These are phyloP conservation scores for Neonectria ditissima DNA, from an alignment of 2,329 filamentous ascomycete genomes.

Conservation along the genomic window DNA sequence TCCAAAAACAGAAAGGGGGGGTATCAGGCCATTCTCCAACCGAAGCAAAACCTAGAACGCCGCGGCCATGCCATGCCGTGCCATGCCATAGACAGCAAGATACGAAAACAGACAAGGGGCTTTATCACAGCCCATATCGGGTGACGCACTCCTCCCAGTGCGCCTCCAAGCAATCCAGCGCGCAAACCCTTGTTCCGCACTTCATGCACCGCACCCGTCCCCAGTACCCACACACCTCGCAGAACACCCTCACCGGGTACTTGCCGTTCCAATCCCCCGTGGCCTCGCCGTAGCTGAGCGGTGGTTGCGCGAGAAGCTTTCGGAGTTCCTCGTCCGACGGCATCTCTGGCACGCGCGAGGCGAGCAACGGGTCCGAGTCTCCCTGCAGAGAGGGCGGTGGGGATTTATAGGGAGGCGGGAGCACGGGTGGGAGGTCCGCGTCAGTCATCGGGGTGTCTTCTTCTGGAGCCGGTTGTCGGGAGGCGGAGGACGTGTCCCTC, in stretches of 20 bases:
- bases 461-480: slow-evolving; percentile 31
- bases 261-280: slow-evolving; percentile 58
- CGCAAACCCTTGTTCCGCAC: slow-evolving; percentile 83
- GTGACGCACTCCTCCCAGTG: slow-evolving; percentile 80
- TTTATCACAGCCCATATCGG: slow-evolving; percentile 65
- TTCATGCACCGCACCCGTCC: slow-evolving; percentile 80
- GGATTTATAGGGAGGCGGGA: slow-evolving; percentile 49
- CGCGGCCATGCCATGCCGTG: slow-evolving; percentile 24
- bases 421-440: slow-evolving; percentile 46
- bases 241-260: slow-evolving; percentile 75
- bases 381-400: slow-evolving; percentile 56
- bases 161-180: slow-evolving; percentile 77
- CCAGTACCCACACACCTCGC: slow-evolving; percentile 87
- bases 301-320: slow-evolving; percentile 71
- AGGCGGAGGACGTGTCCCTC: slow-evolving; percentile 43
- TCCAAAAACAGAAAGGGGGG: slow-evolving; percentile 31
- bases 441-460: slow-evolving; percentile 47
- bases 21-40: slow-evolving; percentile 42
- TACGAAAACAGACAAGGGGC: neutral
- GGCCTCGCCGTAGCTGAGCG: slow-evolving; percentile 76
- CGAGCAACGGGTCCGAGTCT: slow-evolving; percentile 69
- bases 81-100: slow-evolving; percentile 5
- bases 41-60: slow-evolving; percentile 37
- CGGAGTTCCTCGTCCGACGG: slow-evolving; percentile 73
- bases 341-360: slow-evolving; percentile 67